Percentiles rank a stretch among this genome's conserved stretches.
These are phyloP conservation scores for Linderina pennispora DNA, from an alignment of 192 early-diverging fungal genomes.

Conservation along the genomic window DNA sequence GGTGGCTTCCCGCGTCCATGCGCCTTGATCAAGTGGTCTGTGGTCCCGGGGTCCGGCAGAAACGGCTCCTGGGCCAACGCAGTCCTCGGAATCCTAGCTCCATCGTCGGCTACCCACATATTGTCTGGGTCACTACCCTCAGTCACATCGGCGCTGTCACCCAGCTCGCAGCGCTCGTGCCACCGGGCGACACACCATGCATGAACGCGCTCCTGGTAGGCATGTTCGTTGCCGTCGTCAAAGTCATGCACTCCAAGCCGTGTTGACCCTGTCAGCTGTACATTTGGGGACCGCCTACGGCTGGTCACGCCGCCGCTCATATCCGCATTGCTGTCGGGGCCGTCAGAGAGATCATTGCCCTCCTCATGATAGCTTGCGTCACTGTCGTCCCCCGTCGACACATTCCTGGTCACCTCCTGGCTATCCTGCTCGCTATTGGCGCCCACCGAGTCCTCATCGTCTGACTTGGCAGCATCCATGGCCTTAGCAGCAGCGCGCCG, in stretches of 20 bases:
- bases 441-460: too few species aligned
- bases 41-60: conserved; percentile 24
- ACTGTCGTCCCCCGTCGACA: conserved; percentile 65
- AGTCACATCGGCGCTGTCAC: neutral
- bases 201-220: conserved; percentile 45
- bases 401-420: neutral
- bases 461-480: conserved; percentile 2
- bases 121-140: neutral
- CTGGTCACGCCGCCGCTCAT: too few species aligned
- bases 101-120: conserved; percentile 3
- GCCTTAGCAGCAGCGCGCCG: conserved; percentile 15
- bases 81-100: conserved; percentile 1
- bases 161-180: conserved; percentile 12
- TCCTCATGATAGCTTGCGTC: conserved; percentile 45
- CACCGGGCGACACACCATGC: conserved; percentile 44
- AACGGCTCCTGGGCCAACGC: conserved; percentile 31
- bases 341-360: neutral
- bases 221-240: conserved; percentile 63
- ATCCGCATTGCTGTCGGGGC: neutral
- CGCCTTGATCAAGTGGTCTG: conserved; percentile 21
- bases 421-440: conserved; percentile 1
- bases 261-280: neutral
- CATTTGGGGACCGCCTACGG: conserved; percentile 11
- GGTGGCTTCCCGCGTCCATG: conserved; percentile 14
- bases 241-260: conserved; percentile 9